These are phyloP conservation scores for Hondaea fermentalgiana DNA, from an alignment of 108 stramenopile genomes.

Conservation along the genomic window DNA sequence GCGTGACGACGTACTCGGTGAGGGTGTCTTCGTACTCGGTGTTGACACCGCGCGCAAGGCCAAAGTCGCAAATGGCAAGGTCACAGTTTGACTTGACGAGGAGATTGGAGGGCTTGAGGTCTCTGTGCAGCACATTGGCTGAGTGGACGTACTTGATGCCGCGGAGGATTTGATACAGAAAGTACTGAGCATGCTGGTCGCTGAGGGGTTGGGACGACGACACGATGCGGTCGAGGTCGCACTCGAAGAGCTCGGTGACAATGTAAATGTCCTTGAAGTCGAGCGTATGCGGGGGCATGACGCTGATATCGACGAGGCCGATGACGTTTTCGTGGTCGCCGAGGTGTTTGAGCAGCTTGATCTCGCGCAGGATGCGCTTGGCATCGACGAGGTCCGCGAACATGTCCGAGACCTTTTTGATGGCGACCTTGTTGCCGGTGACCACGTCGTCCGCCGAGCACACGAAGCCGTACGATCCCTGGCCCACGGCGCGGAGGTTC, in stretches of 20 bases:
- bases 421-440: slow-evolving; percentile 56
- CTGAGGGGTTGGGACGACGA: slow-evolving; percentile 38
- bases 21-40: not conserved
- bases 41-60: slow-evolving; percentile 33
- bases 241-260: slow-evolving; percentile 54
- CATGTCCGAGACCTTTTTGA: slow-evolving; percentile 56
- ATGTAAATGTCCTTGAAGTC: slow-evolving; percentile 72
- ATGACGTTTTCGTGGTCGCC: slow-evolving; percentile 48
- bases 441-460: slow-evolving; percentile 45
- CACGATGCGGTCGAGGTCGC: slow-evolving; percentile 31
- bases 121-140: slow-evolving; percentile 50
- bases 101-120: slow-evolving; percentile 92
- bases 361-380: slow-evolving; percentile 54
- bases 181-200: slow-evolving; percentile 53
- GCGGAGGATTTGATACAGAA: slow-evolving; percentile 55
- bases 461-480: slow-evolving; percentile 57
- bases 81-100: slow-evolving; percentile 58
- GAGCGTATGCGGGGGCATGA: slow-evolving; percentile 58
- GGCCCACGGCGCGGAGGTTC: slow-evolving; percentile 50
- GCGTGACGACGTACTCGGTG: slow-evolving; percentile 51
- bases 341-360: slow-evolving; percentile 53
- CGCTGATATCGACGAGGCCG: slow-evolving; percentile 46
- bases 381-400: slow-evolving; percentile 56
- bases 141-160: slow-evolving; percentile 57
- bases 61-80: slow-evolving; percentile 42